Evolutionary conservation across 345 rosid genomes (phyloP).

Genomic region (Zanthoxylum bungeanum): DNA sequence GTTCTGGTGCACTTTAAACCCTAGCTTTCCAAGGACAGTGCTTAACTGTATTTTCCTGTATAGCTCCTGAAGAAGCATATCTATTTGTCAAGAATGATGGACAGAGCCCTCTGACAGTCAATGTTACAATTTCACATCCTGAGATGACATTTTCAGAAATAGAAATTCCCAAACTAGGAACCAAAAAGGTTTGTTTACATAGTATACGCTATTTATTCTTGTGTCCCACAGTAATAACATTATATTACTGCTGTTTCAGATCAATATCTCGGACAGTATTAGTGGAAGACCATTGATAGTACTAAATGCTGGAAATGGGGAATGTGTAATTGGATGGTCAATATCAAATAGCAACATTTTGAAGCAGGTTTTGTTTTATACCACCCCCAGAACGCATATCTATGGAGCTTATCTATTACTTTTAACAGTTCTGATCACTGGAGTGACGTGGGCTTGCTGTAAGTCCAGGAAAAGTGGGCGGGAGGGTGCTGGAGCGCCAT

Average conservation of each 20-base stretch:
- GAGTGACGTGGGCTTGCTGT: conserved; percentile 29
- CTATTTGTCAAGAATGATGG: conserved; percentile 38
- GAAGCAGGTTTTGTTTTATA: conserved; percentile 2
- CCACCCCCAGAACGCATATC: conserved; percentile 17
- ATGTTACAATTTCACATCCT: conserved; percentile 14
- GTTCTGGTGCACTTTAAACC: no score
- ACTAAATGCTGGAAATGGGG: conserved; percentile 27
- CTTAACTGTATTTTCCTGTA: conserved; percentile 7
- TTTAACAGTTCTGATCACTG: conserved; percentile 19
- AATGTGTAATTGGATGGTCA: conserved; percentile 17
- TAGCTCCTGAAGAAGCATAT: conserved; percentile 28
- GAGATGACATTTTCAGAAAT: background rate
- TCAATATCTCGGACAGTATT: conserved; percentile 17
- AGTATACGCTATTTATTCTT: background rate
- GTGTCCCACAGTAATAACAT: background rate
- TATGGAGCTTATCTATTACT: conserved; percentile 35
- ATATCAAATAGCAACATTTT: background rate
- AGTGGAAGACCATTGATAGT: conserved; percentile 25
- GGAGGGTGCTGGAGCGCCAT: conserved; percentile 10
- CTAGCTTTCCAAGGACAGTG: background rate
- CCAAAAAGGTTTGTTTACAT: conserved; percentile 26
- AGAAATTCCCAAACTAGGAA: conserved; percentile 11
- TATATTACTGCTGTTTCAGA: conserved; percentile 17
- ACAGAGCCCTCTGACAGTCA: conserved; percentile 18
- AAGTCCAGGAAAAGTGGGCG: conserved; percentile 16